Percentiles rank a stretch among this genome's conserved stretches.
These are phyloP conservation scores for Hibiscus syriacus DNA, from an alignment of 345 rosid species.

Conservation along the genomic window DNA sequence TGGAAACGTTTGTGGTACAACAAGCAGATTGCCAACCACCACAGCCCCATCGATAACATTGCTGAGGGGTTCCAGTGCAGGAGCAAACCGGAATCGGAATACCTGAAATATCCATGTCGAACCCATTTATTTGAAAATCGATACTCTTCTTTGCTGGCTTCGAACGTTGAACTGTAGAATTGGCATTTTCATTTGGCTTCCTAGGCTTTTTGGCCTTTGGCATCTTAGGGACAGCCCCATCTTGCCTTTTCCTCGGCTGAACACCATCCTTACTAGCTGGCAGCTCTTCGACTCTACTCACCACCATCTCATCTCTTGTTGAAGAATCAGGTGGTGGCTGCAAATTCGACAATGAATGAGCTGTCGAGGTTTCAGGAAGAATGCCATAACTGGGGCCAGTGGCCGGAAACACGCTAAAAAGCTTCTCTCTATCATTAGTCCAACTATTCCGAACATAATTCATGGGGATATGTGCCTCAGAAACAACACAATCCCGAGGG, in stretches of 20 bases:
- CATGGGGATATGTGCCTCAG: constrained; percentile 50
- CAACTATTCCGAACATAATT: constrained; percentile 58
- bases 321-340: constrained; percentile 51
- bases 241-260: constrained; percentile 63
- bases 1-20: constrained; percentile 80
- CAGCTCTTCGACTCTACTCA: constrained; percentile 46
- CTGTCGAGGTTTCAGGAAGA: constrained; percentile 53
- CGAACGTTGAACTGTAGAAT: constrained; percentile 35
- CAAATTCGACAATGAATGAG: constrained; percentile 52
- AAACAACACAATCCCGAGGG: constrained; percentile 48
- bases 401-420: constrained; percentile 47
- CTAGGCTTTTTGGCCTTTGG: constrained; percentile 71
- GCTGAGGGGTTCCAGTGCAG: constrained; percentile 87
- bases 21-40: constrained; percentile 99
- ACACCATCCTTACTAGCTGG: constrained; percentile 33
- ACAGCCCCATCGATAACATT: constrained; percentile 97
- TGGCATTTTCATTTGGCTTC: constrained; percentile 65
- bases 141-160: constrained; percentile 76
- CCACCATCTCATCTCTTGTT: constrained; percentile 45
- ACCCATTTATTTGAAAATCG: constrained; percentile 70
- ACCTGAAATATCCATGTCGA: constrained; percentile 77
- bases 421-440: constrained; percentile 65
- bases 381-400: constrained; percentile 41
- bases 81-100: constrained; percentile 88
- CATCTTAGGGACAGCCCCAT: constrained; percentile 36